Conservation (phyloP, 345 rosid genomes). For the Brassica napus region DNA sequence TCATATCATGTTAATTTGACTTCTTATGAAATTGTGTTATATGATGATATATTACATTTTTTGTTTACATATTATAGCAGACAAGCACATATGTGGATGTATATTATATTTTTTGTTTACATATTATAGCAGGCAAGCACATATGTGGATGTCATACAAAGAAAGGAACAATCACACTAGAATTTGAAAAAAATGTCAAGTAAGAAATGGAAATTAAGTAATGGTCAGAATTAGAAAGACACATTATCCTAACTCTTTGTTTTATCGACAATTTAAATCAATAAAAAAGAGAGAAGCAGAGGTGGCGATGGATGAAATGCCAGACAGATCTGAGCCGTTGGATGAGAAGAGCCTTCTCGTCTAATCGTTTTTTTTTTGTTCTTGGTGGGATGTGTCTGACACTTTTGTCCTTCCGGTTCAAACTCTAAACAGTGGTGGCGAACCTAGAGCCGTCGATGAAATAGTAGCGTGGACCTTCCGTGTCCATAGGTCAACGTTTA, state of each 20-base stretch:
- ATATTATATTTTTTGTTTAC: not conserved
- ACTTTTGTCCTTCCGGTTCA: conserved; percentile 24
- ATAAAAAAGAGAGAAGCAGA: not conserved
- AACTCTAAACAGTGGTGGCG: conserved; percentile 12
- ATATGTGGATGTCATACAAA: conserved; percentile 24
- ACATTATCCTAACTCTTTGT: conserved; percentile 21
- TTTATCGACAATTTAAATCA: not conserved
- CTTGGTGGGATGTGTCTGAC: conserved; percentile 31
- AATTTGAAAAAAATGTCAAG: conserved; percentile 27
- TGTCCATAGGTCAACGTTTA: conserved; percentile 1
- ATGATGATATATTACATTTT: not conserved
- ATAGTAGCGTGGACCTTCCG: not conserved
- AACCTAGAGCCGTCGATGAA: conserved; percentile 16
- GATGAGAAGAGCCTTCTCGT: conserved; percentile 32
- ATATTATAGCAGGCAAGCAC: not conserved
- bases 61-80: not conserved
- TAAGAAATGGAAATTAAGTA: conserved; percentile 20
- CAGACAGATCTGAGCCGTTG: conserved; percentile 23
- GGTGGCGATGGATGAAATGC: conserved; percentile 30
- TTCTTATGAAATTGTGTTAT: not conserved
- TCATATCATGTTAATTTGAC: not conserved
- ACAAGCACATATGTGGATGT: conserved; percentile 21
- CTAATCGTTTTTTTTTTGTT: not conserved
- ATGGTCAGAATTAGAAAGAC: conserved; percentile 29
- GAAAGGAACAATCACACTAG: not conserved